Evolutionary conservation across 1,284 basidiomycete species (phyloP).

Genomic region (Cutaneotrichosporon curvatum): DNA sequence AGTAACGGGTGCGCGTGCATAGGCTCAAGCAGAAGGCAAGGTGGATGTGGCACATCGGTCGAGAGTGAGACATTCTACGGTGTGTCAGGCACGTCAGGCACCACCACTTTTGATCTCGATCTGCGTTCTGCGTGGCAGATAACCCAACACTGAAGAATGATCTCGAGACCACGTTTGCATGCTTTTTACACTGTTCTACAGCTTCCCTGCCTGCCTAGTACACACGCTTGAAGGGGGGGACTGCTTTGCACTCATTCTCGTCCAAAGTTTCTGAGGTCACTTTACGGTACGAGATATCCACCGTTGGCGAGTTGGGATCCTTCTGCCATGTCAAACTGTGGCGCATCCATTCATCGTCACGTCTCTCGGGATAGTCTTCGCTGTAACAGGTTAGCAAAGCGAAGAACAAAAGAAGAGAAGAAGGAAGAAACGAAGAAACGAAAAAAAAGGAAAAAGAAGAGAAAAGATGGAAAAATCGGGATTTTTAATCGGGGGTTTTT

Average conservation of each 20-base stretch:
- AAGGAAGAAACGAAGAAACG: neutral
- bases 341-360: conserved; percentile 71
- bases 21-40: no score
- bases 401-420: neutral
- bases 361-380: conserved; percentile 77
- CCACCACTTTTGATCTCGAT: no score
- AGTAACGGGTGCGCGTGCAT: no score
- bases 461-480: neutral
- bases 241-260: conserved; percentile 71
- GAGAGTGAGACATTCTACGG: no score
- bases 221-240: conserved; percentile 18
- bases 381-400: conserved; percentile 34
- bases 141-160: no score
- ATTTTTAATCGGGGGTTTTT: neutral
- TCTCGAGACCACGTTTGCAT: no score
- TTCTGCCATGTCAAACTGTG: conserved; percentile 83
- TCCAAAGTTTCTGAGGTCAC: conserved; percentile 75
- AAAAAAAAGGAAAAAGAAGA: neutral
- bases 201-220: conserved; percentile 6
- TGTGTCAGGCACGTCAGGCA: no score
- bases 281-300: conserved; percentile 79
- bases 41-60: no score
- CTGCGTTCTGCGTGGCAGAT: no score
- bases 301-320: conserved; percentile 64
- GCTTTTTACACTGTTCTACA: no score